phyloP scores from a whole-genome alignment of 257 asterid genomes.

The Scutellaria baicalensis region DNA sequence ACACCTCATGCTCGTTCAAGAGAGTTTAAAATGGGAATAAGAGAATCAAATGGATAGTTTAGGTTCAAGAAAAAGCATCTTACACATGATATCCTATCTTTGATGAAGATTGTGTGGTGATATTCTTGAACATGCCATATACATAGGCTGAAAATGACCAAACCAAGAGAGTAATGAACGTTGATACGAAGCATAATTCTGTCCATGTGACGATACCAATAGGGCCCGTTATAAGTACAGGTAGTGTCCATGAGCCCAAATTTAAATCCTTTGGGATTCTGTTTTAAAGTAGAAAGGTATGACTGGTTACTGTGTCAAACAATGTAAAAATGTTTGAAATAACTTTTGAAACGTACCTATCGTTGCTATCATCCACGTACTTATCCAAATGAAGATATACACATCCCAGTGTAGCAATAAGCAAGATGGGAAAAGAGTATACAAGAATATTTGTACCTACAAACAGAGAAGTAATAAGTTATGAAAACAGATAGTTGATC shows the following conservation, averaged over 20 bases:
- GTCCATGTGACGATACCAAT: constrained; percentile 37
- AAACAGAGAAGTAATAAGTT: neutral
- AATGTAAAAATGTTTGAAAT: neutral
- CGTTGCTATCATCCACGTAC: constrained; percentile 6
- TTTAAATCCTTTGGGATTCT: constrained; percentile 9
- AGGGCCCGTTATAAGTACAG: constrained; percentile 29
- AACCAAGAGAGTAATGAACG: constrained; percentile 26
- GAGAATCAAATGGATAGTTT: neutral
- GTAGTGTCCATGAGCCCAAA: constrained; percentile 24
- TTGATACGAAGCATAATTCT: constrained; percentile 16
- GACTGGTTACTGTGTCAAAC: neutral
- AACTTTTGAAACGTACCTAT: constrained; percentile 2
- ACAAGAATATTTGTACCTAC: constrained; percentile 34
- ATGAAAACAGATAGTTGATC: neutral
- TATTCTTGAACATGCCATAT: constrained; percentile 34
- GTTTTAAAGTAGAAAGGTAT: neutral
- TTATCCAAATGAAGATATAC: constrained; percentile 31
- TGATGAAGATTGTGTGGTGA: constrained; percentile 30
- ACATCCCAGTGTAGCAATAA: constrained; percentile 39
- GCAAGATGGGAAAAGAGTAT: constrained; percentile 24
- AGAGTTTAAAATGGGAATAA: no score
- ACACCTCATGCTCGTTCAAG: no score
- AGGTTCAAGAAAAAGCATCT: neutral
- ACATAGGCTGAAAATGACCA: constrained; percentile 38
- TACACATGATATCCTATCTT: constrained; percentile 26